Evolutionary conservation across 2,329 filamentous ascomycete genomes (phyloP), one percentile per base, ranked within the genome.

Genomic region (Ophiostoma triangulosporum): DNA sequence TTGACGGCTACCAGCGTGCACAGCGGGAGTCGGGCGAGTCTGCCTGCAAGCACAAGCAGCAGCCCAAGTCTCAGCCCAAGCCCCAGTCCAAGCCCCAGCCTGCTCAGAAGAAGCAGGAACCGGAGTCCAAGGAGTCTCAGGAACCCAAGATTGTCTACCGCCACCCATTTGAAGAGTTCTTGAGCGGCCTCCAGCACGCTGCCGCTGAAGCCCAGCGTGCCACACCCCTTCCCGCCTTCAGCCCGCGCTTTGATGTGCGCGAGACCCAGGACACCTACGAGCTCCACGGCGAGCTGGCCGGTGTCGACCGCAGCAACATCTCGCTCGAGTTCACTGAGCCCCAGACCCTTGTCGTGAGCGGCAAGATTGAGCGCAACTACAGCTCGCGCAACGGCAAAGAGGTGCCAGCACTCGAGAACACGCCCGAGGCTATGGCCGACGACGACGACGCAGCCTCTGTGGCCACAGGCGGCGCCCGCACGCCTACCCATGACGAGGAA

Each of bases 241-340:
- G 78, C 55, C 87, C 86, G 53, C 84, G 81, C 68, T 91, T 91
- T 64, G 86, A 91, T 62, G 75, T 90, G 57, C 82, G 78, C 65
- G 87, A 93, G 70, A 78, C 76, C 12, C 75, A 76, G 57, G 69
- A 79, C 6, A 66, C 72, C 58, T 91, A 88, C 64, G 83, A 91
- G 68, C 81, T 91, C 20, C 80, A 90, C 62, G 87, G 86, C 62
- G 86, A 91, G 68, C 78, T 91, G 6, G 83, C 86, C 0, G 87
- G 87, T 53, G 73, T 90, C 61, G 77, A 78, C 58, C 85, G 87
- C 69, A 80, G 86, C 61, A 73, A 89, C 62, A 72, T 93, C 63
- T 72, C 76, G 64, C 85, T 91, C 64, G 86, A 91, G 64, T 91
- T 90, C 73, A 82, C 80, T 55, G 86, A 91, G 64, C 73, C 76